These are phyloP conservation scores for Radiomyces spectabilis DNA, from an alignment of 192 early-diverging fungal species.

Conservation along the genomic window DNA sequence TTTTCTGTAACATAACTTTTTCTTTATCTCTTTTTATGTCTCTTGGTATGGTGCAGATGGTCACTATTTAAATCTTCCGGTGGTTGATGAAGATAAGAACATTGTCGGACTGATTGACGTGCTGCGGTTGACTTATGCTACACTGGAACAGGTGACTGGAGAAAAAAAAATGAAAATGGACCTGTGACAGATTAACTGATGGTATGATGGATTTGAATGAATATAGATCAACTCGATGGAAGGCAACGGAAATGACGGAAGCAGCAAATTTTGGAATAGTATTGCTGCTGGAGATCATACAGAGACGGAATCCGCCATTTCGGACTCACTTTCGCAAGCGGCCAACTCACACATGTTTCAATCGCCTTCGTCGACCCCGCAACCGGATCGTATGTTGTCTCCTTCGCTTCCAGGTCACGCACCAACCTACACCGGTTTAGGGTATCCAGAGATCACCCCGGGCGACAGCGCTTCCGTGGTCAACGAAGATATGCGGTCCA, in stretches of 20 bases:
- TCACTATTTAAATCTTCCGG: conserved; percentile 67
- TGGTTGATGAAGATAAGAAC: conserved; percentile 46
- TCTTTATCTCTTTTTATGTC: neutral
- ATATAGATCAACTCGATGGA: conserved; percentile 11
- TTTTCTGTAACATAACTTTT: neutral
- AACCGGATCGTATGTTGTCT: neutral
- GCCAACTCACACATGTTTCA: conserved; percentile 18
- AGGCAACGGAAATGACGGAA: too few relatives aligned
- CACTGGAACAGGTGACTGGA: conserved; percentile 65
- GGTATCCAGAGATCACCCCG: conserved; percentile 3
- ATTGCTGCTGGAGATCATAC: conserved; percentile 16
- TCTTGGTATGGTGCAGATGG: conserved; percentile 13
- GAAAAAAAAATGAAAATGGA: conserved; percentile 11
- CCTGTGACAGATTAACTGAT: too few relatives aligned
- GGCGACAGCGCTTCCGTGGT: conserved; percentile 2
- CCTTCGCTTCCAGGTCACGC: neutral
- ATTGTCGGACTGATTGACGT: conserved; percentile 71
- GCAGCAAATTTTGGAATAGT: conserved; percentile 30
- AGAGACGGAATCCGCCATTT: conserved; percentile 31
- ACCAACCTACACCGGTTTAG: neutral
- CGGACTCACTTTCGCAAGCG: conserved; percentile 31
- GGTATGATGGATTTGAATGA: too few relatives aligned
- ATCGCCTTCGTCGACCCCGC: neutral
- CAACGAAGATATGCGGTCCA: conserved; percentile 7
- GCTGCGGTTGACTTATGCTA: conserved; percentile 66